Evolutionary conservation across 805 yeast species (phyloP).

Genomic region (Cyberlindnera lachancei): DNA sequence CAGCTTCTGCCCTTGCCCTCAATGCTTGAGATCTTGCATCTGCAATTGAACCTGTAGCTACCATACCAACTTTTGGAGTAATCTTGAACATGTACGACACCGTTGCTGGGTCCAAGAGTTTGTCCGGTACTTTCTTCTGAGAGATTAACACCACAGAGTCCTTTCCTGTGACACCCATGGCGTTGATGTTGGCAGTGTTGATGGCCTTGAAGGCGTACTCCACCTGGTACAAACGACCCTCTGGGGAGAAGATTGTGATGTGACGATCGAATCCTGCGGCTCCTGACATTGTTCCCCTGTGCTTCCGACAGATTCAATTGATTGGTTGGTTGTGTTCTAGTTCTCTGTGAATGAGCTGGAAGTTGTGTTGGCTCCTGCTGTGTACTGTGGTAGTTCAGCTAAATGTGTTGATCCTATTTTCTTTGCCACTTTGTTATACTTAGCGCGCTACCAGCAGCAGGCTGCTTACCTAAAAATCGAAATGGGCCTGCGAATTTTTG

Average conservation of each 20-base stretch:
- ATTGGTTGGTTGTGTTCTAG: neutral
- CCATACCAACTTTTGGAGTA: conserved; percentile 76
- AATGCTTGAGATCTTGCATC: conserved; percentile 88
- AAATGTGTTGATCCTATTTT: too few species aligned
- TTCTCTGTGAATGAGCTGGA: too few species aligned
- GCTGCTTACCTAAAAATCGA: too few species aligned
- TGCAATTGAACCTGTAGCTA: conserved; percentile 92
- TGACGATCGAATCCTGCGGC: conserved; percentile 98
- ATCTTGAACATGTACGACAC: conserved; percentile 82
- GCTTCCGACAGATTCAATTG: neutral
- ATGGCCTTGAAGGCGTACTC: conserved; percentile 98
- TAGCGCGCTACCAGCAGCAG: too few species aligned
- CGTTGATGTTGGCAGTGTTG: conserved; percentile 84
- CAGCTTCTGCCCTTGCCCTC: conserved; percentile 92
- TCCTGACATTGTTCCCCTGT: conserved; percentile 30
- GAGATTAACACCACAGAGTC: conserved; percentile 83
- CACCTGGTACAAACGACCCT: conserved; percentile 94
- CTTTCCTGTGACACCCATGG: conserved; percentile 79
- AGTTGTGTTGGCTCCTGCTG: too few species aligned
- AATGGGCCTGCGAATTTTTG: too few species aligned
- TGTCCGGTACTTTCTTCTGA: conserved; percentile 95
- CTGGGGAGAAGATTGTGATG: conserved; percentile 97
- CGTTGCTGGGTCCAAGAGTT: conserved; percentile 78
- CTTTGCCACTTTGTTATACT: too few species aligned
- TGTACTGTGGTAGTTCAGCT: too few species aligned